These are phyloP conservation scores for Carex scoparia DNA, from an alignment of 176 grass and related monocot genomes.

Conservation along the genomic window DNA sequence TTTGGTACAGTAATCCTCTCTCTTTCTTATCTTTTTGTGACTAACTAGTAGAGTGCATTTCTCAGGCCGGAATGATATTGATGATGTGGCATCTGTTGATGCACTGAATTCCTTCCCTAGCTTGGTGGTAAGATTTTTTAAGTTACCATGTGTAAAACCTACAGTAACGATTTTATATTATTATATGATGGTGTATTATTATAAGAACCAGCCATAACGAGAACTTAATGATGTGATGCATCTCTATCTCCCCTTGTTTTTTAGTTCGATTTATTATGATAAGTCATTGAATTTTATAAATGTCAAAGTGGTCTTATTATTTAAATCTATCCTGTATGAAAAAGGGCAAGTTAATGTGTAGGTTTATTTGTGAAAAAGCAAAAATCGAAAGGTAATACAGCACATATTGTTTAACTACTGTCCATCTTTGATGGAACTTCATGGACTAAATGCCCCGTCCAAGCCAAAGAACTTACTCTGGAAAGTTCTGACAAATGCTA, in stretches of 20 bases:
- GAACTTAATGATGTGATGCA: background rate
- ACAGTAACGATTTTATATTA: background rate
- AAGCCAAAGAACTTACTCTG: no score
- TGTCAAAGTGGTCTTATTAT: background rate
- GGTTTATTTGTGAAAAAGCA: background rate
- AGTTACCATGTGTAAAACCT: background rate
- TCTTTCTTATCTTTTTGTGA: background rate
- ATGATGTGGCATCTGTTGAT: slow-evolving; percentile 74
- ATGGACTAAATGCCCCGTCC: no score
- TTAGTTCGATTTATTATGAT: background rate
- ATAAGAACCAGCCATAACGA: background rate
- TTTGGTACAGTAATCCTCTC: background rate
- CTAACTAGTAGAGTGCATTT: slow-evolving; percentile 9
- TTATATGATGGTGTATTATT: background rate
- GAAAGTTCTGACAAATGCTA: no score
- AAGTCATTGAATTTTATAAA: background rate
- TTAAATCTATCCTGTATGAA: background rate
- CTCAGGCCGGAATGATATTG: slow-evolving; percentile 70
- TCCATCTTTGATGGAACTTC: background rate
- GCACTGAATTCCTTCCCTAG: slow-evolving; percentile 77
- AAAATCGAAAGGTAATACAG: background rate
- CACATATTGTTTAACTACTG: background rate
- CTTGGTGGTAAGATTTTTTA: slow-evolving; percentile 56
- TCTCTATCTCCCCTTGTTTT: background rate
- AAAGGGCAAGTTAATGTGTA: background rate